Evolutionary conservation across 2,329 filamentous ascomycete species (phyloP).

Genomic region (Xylaria sp.): DNA sequence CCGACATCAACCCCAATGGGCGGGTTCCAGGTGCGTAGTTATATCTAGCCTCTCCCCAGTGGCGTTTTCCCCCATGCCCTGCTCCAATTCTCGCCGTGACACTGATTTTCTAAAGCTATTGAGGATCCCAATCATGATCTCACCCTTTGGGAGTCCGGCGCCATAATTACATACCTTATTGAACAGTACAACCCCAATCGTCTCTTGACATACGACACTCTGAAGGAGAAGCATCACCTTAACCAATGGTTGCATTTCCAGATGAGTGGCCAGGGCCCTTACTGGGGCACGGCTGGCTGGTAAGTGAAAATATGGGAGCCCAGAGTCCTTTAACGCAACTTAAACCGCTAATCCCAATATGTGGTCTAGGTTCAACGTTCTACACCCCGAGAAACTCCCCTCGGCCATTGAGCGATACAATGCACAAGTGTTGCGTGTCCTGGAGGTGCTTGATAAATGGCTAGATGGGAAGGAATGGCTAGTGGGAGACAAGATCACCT

Average conservation of each 20-base stretch:
- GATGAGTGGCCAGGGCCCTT: background rate
- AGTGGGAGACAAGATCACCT: conserved; percentile 29
- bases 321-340: too few species aligned
- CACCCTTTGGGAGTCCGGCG: conserved; percentile 24
- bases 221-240: background rate
- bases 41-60: background rate
- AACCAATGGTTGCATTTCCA: conserved; percentile 3
- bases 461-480: conserved; percentile 15
- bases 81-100: background rate
- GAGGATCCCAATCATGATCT: conserved; percentile 24
- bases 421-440: conserved; percentile 1
- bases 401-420: conserved; percentile 6
- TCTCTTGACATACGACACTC: background rate
- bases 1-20: conserved; percentile 31
- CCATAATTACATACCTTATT: conserved; percentile 22
- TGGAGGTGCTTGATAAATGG: background rate
- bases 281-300: background rate
- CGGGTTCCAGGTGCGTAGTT: conserved; percentile 16
- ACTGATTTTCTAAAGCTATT: conserved; percentile 4
- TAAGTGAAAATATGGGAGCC: too few species aligned
- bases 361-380: background rate
- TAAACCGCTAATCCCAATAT: background rate
- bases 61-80: background rate
- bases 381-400: conserved; percentile 3
- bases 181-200: conserved; percentile 30